Percentiles rank a stretch among this genome's conserved stretches.
Conservation (phyloP, 2,329 filamentous ascomycete genomes). For the Aschersonia sp. region DNA sequence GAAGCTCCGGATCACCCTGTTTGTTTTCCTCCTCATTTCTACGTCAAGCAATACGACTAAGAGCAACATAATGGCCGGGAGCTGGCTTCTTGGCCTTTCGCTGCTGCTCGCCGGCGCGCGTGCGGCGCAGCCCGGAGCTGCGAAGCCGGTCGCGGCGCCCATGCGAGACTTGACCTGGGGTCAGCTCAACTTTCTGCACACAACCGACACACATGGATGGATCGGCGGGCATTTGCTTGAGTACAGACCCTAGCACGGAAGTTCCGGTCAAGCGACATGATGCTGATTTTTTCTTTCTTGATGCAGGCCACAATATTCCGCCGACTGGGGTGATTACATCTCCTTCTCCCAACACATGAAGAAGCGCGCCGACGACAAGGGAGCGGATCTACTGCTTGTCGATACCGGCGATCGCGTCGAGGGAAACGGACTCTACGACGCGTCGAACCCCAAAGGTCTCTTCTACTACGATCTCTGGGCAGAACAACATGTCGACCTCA, state of each 20-base stretch:
- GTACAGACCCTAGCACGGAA: constrained; percentile 27
- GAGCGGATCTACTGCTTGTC: constrained; percentile 77
- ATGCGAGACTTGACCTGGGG: constrained; percentile 79
- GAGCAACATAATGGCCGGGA: constrained; percentile 12
- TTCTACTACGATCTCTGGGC: constrained; percentile 82
- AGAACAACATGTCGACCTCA: constrained; percentile 68
- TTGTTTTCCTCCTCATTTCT: too few species aligned
- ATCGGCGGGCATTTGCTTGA: constrained; percentile 86
- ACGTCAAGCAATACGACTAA: background rate
- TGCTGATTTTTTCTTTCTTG: background rate
- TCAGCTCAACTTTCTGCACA: constrained; percentile 95
- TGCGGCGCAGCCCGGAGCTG: constrained; percentile 63
- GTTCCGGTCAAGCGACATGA: background rate
- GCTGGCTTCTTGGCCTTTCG: constrained; percentile 11
- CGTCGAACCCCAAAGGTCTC: constrained; percentile 70
- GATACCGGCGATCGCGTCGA: constrained; percentile 92
- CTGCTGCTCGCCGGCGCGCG: constrained; percentile 16
- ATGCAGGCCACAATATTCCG: constrained; percentile 68
- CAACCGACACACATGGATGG: constrained; percentile 94
- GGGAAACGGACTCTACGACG: constrained; percentile 89
- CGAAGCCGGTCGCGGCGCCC: constrained; percentile 62
- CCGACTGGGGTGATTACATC: constrained; percentile 96
- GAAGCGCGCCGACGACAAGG: constrained; percentile 60
- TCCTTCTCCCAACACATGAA: constrained; percentile 80
- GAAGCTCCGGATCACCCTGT: too few species aligned